Conservation (phyloP, 768 basidiomycete genomes). For the Termitomyces sp. region DNA sequence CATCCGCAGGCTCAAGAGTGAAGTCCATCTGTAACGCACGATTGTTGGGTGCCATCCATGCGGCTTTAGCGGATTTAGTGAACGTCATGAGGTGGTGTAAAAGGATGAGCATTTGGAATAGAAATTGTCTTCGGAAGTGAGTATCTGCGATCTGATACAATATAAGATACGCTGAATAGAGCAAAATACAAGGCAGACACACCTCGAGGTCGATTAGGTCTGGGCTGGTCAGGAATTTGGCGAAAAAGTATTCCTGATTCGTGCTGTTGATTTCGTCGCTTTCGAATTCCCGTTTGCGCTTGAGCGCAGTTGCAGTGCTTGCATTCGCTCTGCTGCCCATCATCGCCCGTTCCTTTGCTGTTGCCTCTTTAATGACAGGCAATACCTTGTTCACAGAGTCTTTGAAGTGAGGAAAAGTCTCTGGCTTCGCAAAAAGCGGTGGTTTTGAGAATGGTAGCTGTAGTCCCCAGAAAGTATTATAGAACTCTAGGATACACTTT, state of each 20-base stretch:
- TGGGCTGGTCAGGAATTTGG: conserved; percentile 87
- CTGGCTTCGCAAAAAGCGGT: conserved; percentile 52
- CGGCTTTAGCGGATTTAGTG: conserved; percentile 58
- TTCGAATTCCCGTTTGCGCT: conserved; percentile 63
- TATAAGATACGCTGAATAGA: background rate
- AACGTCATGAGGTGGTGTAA: conserved; percentile 71
- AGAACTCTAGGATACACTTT: conserved; percentile 51
- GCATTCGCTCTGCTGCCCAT: conserved; percentile 63
- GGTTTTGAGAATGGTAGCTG: conserved; percentile 85
- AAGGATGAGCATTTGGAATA: conserved; percentile 80
- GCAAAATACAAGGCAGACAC: conserved; percentile 10
- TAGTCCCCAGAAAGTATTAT: conserved; percentile 85
- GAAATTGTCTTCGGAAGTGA: conserved; percentile 88
- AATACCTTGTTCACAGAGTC: conserved; percentile 67
- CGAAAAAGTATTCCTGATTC: conserved; percentile 74
- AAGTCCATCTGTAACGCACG: conserved; percentile 83
- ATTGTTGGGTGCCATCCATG: conserved; percentile 60
- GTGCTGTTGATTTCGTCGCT: conserved; percentile 46
- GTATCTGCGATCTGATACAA: conserved; percentile 73
- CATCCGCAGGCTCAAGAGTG: conserved; percentile 59
- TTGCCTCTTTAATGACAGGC: conserved; percentile 79
- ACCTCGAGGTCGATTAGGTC: conserved; percentile 88
- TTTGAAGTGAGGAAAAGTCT: conserved; percentile 60
- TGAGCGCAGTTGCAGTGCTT: conserved; percentile 33
- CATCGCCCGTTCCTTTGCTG: conserved; percentile 82